These are phyloP conservation scores for Kentomonas sorsogonicus DNA, from an alignment of 208 protist genomes.

Conservation along the genomic window DNA sequence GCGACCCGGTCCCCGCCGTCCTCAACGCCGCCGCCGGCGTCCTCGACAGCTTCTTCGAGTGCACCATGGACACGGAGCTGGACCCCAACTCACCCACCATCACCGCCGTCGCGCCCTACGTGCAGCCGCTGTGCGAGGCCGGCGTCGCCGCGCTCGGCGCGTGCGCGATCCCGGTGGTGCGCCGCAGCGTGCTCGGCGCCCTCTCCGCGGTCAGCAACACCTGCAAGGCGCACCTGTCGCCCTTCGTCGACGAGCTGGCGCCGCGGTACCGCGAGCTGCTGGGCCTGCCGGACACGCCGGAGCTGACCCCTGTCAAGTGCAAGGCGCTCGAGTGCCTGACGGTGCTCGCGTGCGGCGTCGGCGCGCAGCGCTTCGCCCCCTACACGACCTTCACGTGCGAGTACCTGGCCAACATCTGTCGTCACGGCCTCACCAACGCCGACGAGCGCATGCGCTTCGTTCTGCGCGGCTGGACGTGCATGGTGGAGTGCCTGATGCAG, in stretches of 20 bases:
- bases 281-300: conserved; percentile 47
- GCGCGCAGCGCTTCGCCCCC: conserved; percentile 57
- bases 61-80: conserved; percentile 11
- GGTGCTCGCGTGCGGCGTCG: conserved; percentile 72
- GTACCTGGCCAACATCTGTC: conserved; percentile 50
- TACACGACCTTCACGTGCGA: conserved; percentile 69
- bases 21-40: conserved; percentile 57
- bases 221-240: conserved; percentile 41
- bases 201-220: conserved; percentile 70
- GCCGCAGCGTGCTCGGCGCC: conserved; percentile 53
- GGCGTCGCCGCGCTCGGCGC: conserved; percentile 41
- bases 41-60: conserved; percentile 75
- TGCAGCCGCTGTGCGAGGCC: conserved; percentile 54
- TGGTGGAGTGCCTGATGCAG: conserved; percentile 80
- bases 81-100: conserved; percentile 16
- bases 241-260: conserved; percentile 60
- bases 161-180: conserved; percentile 52
- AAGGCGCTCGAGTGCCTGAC: conserved; percentile 86
- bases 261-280: conserved; percentile 73
- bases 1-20: conserved; percentile 64
- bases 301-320: conserved; percentile 65
- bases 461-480: conserved; percentile 86
- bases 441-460: conserved; percentile 70
- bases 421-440: conserved; percentile 38
- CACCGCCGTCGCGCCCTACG: conserved; percentile 46